Conservation (phyloP, 2,329 filamentous ascomycete species). For the Colletotrichum costaricense region DNA sequence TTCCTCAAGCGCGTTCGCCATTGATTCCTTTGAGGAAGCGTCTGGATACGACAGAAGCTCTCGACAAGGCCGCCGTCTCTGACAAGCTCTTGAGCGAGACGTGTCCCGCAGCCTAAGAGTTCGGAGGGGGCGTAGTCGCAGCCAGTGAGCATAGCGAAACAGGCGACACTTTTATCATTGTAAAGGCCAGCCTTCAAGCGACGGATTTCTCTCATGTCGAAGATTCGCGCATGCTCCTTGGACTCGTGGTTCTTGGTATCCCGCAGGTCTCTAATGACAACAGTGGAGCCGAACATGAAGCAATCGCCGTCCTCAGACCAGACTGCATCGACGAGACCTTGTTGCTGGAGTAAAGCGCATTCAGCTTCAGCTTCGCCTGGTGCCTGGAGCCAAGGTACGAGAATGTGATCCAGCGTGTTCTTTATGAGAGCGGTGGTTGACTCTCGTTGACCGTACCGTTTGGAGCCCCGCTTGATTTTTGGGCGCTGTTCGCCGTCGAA, state of each 20-base stretch:
- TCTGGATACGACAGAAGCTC: neutral
- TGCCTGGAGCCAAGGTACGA: constrained; percentile 55
- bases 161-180: neutral
- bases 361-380: constrained; percentile 61
- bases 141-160: neutral
- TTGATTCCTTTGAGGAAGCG: neutral
- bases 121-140: constrained; percentile 39
- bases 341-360: constrained; percentile 55
- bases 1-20: neutral
- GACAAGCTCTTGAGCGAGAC: neutral
- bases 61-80: neutral
- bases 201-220: neutral
- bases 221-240: constrained; percentile 29
- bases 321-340: constrained; percentile 59
- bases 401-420: constrained; percentile 48
- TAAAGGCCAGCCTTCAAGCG: neutral
- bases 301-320: constrained; percentile 59
- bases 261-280: constrained; percentile 45
- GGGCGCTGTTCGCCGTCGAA: constrained; percentile 61
- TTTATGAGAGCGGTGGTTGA: constrained; percentile 42
- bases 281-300: constrained; percentile 58
- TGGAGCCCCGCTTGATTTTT: neutral
- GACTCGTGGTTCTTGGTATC: constrained; percentile 33
- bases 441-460: neutral
- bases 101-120: constrained; percentile 1